Percentiles rank a stretch among this genome's conserved stretches.
Evolutionary conservation across 192 early-diverging fungal species (phyloP).

Genomic region (Podochytrium sp.): DNA sequence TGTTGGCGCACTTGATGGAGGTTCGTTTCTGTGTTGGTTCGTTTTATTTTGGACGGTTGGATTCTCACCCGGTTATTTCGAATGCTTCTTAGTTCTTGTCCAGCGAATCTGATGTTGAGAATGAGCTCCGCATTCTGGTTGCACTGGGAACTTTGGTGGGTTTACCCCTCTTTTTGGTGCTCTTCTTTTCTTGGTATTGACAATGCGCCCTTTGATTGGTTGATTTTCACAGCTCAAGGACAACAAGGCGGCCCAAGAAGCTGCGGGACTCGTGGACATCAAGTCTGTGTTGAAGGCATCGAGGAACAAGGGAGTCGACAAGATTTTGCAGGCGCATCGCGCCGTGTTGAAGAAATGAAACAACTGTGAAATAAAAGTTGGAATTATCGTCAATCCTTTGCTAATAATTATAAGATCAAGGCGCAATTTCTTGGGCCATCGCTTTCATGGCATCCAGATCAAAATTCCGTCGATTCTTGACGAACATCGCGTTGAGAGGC

Average conservation of each 20-base stretch:
- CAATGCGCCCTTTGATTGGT: not conserved
- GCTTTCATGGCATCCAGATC: too few relatives aligned
- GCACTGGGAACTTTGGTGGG: slow-evolving; percentile 69
- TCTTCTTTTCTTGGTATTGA: not conserved
- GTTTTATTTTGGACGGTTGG: too few relatives aligned
- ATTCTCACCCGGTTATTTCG: too few relatives aligned
- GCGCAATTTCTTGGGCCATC: too few relatives aligned
- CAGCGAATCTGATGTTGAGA: slow-evolving; percentile 63
- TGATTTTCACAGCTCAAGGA: slow-evolving; percentile 6
- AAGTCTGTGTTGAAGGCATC: slow-evolving; percentile 9
- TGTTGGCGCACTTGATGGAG: slow-evolving; percentile 54
- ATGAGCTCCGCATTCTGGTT: slow-evolving; percentile 59
- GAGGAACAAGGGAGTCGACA: slow-evolving; percentile 25
- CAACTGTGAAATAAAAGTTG: too few relatives aligned
- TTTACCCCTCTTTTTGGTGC: not conserved
- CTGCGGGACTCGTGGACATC: slow-evolving; percentile 11
- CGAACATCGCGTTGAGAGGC: too few relatives aligned
- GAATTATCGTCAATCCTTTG: too few relatives aligned
- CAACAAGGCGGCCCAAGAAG: slow-evolving; percentile 24
- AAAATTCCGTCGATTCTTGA: too few relatives aligned
- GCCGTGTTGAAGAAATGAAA: slow-evolving; percentile 29
- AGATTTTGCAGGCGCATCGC: slow-evolving; percentile 8
- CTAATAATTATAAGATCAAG: too few relatives aligned
- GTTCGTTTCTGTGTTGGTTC: too few relatives aligned
- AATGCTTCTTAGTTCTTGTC: slow-evolving; percentile 51